Evolutionary conservation across 768 basidiomycete species (phyloP), one percentile per base, ranked within the genome.

Genomic region (Collybia nuda): DNA sequence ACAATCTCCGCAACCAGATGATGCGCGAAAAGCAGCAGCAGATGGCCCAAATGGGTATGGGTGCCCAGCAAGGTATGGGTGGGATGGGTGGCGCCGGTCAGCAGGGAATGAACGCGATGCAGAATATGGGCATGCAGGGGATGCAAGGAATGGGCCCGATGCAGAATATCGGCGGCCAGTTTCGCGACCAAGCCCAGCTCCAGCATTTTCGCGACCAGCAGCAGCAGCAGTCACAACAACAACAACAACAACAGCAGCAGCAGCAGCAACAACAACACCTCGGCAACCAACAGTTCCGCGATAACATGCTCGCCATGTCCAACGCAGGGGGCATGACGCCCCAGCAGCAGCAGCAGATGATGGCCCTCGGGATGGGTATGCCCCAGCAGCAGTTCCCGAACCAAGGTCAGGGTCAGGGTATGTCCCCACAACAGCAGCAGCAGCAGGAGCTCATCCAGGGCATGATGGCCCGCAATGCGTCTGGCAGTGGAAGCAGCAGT

Each of bases 1-100:
- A 19, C 3, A 23, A 21, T 57, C 61, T 50, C 54, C 50, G 47
- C 40, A 54, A 49, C 53, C 41, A 62, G 57, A 51, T 52, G 44
- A 42, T 52, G 40, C 48, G 53, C 21, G 44, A 57, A 48, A 44
- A 56, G 26, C 48, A 35, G 11, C 17, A 39, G 19, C 51, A 52
- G 51, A 29, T 28, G 44, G 5, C 28, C 1, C 51, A 45, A 14
- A 35, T 44, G 50, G 35, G 39, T 12, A 48, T 37, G 35, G 15
- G 15, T 3, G 14, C 24, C 11, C 26, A 17, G 19, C 22, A 22
- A 28, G 26, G 21, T 35, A 35, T 45, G 26, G 18, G 32, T 12
- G 18, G 28, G 6, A 38, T 38, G 22, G 19, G 17, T 15, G 26
- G 21, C 14, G 8, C 24, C 7, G 43, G 21, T n/a, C 43, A 44